Percentiles rank a stretch among this genome's conserved stretches.
Evolutionary conservation across 768 basidiomycete genomes (phyloP).

Genomic region (Pleurotus ostreatus): DNA sequence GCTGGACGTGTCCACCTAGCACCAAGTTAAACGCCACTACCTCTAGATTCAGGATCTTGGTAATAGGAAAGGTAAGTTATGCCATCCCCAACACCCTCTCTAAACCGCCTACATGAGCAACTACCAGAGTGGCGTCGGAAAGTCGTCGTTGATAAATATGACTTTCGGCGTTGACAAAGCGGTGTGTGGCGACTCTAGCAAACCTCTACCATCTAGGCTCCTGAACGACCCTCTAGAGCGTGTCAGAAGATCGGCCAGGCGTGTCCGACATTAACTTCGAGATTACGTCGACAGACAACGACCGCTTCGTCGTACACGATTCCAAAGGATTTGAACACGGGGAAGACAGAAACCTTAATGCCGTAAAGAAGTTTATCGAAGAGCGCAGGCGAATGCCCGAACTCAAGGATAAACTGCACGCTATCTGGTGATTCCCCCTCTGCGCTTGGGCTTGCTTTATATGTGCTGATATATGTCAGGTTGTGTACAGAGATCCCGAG

Average conservation of each 20-base stretch:
- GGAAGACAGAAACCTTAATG: conserved; percentile 8
- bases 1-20: neutral
- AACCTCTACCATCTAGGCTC: neutral
- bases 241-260: conserved; percentile 8
- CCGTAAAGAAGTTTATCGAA: conserved; percentile 10
- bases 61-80: conserved; percentile 1
- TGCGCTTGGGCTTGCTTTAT: neutral
- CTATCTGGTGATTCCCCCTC: conserved; percentile 19
- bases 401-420: conserved; percentile 20
- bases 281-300: conserved; percentile 10
- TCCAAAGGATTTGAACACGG: conserved; percentile 15
- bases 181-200: conserved; percentile 1
- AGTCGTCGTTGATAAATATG: conserved; percentile 12
- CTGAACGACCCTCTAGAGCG: neutral
- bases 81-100: neutral
- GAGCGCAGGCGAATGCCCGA: neutral
- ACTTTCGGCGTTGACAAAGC: conserved; percentile 10
- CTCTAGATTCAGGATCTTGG: conserved; percentile 1
- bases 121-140: conserved; percentile 8
- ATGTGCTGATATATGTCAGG: conserved; percentile 14
- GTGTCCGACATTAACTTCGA: conserved; percentile 11
- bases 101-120: neutral
- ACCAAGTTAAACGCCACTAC: neutral
- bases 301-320: conserved; percentile 13
- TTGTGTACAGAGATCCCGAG: conserved; percentile 24